Evolutionary conservation across 2,329 filamentous ascomycete genomes (phyloP).

Genomic region (Scytalidium lignicola): DNA sequence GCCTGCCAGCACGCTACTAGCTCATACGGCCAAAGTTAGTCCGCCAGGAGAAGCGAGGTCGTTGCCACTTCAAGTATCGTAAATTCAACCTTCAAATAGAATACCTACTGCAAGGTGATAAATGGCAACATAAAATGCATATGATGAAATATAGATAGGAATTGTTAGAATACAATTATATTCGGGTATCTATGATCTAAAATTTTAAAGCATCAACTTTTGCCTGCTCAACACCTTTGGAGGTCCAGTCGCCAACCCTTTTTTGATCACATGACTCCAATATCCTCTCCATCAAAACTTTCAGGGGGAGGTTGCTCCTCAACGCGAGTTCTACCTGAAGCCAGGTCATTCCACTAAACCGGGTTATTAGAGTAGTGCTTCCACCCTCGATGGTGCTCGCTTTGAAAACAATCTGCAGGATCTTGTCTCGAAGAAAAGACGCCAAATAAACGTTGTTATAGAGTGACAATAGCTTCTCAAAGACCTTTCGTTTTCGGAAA

Average conservation of each 20-base stretch:
- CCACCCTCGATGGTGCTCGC: slow-evolving; percentile 64
- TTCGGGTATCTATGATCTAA: slow-evolving; percentile 3
- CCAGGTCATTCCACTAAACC: slow-evolving; percentile 72
- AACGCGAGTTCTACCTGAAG: slow-evolving; percentile 55
- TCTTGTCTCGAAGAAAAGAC: slow-evolving; percentile 46
- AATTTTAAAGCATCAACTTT: slow-evolving; percentile 21
- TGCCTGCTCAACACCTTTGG: slow-evolving; percentile 25
- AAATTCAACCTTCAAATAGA: too few relatives aligned
- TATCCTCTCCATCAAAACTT: slow-evolving; percentile 50
- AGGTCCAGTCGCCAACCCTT: slow-evolving; percentile 64
- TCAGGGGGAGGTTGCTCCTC: slow-evolving; percentile 42
- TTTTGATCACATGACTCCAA: slow-evolving; percentile 62
- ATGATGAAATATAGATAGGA: too few relatives aligned
- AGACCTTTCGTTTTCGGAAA: slow-evolving; percentile 58
- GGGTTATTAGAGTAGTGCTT: slow-evolving; percentile 74
- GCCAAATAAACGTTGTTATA: slow-evolving; percentile 63
- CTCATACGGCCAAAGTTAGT: background rate
- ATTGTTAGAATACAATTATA: slow-evolving; percentile 5
- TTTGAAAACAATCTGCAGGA: slow-evolving; percentile 58
- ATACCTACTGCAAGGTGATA: too few relatives aligned
- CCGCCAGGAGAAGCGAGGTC: background rate
- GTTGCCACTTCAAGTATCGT: background rate
- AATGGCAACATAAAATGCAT: too few relatives aligned
- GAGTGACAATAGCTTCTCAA: slow-evolving; percentile 69
- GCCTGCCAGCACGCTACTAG: too few relatives aligned